Evolutionary conservation across 2,329 filamentous ascomycete genomes (phyloP).

Genomic region (Aschersonia sp.): DNA sequence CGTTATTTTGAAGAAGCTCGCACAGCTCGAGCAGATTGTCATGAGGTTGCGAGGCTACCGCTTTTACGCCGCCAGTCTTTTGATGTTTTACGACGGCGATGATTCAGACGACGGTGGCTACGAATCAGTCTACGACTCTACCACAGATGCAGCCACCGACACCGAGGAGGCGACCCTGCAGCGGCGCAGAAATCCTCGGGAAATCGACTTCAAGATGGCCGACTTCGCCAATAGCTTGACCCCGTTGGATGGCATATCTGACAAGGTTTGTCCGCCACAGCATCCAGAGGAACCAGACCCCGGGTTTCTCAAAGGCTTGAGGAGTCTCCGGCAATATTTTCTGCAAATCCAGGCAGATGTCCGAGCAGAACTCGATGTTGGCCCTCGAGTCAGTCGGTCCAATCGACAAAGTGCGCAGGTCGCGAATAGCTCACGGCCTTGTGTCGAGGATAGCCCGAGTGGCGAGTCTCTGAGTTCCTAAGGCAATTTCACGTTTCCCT

Average conservation of each 20-base stretch:
- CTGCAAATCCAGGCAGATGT: constrained; percentile 75
- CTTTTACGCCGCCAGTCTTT: constrained; percentile 86
- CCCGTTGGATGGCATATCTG: constrained; percentile 55
- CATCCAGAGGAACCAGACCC: constrained; percentile 71
- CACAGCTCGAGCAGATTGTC: constrained; percentile 72
- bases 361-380: constrained; percentile 34
- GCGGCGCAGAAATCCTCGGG: constrained; percentile 34
- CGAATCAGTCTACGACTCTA: constrained; percentile 39
- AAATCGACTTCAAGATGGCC: constrained; percentile 90
- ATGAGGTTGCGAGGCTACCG: constrained; percentile 69
- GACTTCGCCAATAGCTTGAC: constrained; percentile 98
- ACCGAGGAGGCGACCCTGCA: constrained; percentile 36
- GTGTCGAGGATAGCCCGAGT: background rate
- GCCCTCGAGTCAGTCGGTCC: constrained; percentile 12
- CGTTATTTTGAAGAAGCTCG: constrained; percentile 70
- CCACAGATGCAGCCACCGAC: constrained; percentile 43
- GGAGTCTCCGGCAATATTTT: constrained; percentile 71
- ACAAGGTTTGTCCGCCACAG: constrained; percentile 62
- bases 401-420: constrained; percentile 4
- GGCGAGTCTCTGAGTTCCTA: constrained; percentile 4
- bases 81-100: constrained; percentile 94
- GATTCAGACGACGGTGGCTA: constrained; percentile 32
- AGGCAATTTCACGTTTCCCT: constrained; percentile 10
- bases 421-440: no score
- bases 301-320: constrained; percentile 77